Evolutionary conservation across 192 early-diverging fungal genomes (phyloP).

Genomic region (Backusella tarrabulga): DNA sequence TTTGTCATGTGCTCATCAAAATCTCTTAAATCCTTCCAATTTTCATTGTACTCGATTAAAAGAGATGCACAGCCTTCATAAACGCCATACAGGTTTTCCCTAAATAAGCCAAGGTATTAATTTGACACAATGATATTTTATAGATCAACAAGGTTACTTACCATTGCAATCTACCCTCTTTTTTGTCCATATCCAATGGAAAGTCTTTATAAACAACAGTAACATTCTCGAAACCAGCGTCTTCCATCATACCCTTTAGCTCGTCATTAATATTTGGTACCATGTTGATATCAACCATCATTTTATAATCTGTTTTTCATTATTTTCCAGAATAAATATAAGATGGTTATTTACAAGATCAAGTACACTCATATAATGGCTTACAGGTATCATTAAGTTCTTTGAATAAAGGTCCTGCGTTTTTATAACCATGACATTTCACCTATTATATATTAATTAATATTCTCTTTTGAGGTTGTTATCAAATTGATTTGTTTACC

Average conservation of each 20-base stretch:
- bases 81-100: neutral
- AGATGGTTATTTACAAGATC: neutral
- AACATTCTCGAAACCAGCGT: constrained; percentile 1
- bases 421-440: neutral
- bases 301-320: neutral
- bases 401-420: neutral
- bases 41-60: neutral
- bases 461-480: neutral
- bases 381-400: neutral
- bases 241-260: neutral
- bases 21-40: neutral
- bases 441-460: neutral
- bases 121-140: neutral
- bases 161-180: neutral
- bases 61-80: neutral
- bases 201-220: neutral
- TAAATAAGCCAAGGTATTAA: too few relatives aligned
- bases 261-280: neutral
- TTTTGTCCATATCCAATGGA: neutral
- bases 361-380: too few relatives aligned
- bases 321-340: neutral
- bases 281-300: neutral
- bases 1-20: neutral
- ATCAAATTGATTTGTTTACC: neutral
- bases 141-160: neutral